Evolutionary conservation across 225 moss, liverwort and hornwort genomes (phyloP), one percentile per base, ranked within the genome.

Genomic region (Ulota crispa): DNA sequence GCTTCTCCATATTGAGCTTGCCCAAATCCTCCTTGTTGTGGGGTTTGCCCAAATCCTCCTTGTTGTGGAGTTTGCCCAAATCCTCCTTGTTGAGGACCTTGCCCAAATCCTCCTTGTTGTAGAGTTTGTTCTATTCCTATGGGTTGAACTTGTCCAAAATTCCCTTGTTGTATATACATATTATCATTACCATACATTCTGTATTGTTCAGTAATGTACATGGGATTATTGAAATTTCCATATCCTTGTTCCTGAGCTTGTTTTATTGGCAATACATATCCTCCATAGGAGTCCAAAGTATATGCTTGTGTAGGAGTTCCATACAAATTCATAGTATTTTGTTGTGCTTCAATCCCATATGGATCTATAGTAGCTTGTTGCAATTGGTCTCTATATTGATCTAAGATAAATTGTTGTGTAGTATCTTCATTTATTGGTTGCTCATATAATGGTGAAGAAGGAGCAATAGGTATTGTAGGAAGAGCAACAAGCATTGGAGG

Each of bases 221-320:
- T 32, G 2, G 39, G 68, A 75, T 84, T 84, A 15, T 68, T 12
- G 7, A 78, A 83, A 26, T 26, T 20, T 78, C 0, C 72, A 0
- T 55, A 59, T 14, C 24, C 24, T 15, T 76, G 61, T 52, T 1
- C 31, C 63, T 82, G 60, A 47, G 1, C 15, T 83, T 78, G 72
- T 65, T 6, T 1, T 21, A 0, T 0, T 9, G 1, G 7, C 0
- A 3, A 0, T 24, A 0, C 45, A 45, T 74, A 63, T 78, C 3
- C 30, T 43, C 24, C 8, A 32, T 39, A 56, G 0, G 61, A 6
- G 21, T 76, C 0, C 5, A 0, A 24, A 61, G 6, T 9, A 34
- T 67, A 67, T 67, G 63, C 45, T 62, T 76, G 76, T 6, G 7
- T 3, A 2, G 20, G 2, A 76, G 1, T 13, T 45, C 55, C 37